Evolutionary conservation across 345 rosid genomes (phyloP), one percentile per base, ranked within the genome.

Genomic region (Populus pruinosa): DNA sequence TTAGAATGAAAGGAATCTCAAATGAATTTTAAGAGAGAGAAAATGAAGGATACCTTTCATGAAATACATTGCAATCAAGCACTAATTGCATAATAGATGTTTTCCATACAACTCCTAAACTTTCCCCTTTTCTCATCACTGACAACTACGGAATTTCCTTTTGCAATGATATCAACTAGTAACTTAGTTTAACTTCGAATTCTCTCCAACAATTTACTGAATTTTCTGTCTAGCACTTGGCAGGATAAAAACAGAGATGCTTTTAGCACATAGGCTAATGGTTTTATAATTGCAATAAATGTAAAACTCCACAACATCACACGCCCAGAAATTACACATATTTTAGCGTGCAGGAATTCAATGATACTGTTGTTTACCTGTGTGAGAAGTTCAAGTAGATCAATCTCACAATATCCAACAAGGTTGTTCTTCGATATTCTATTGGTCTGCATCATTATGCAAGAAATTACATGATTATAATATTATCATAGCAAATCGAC

Each of bases 341-440:
- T 18, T 47, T 44, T 10, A 33, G 11, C 21, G 36, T 17, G 43
- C 69, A 77, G 64, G 65, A 53, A 38, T 50, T 36, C 43, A 63
- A 73, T 21, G 47, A 31, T 61, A 71, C 53, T 73, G 61, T 72
- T 55, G 59, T 89, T 90, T 63, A 91, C 98, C 89, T 74, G 84
- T 25, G 84, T 77, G 59, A 90, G 84, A 84, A 85, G 90, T 78
- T 93, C 93, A 53, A 89, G 90, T 62, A 95, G 85, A 85, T 95
- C 93, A 79, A 93, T 79, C 76, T 95, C 99, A 73, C 93, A 88
- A 50, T 89, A 90, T n/a, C 98, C 99, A 18, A 91, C 65, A n/a
- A 93, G 80, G 76, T 87, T 90, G 86, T 88, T 93, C 86, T 88
- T 93, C 6, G 85, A 87, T 73, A 95, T 55, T 87, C 84, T 90